Evolutionary conservation across 2,329 filamentous ascomycete genomes (phyloP).

Genomic region (Phialophora expanda): DNA sequence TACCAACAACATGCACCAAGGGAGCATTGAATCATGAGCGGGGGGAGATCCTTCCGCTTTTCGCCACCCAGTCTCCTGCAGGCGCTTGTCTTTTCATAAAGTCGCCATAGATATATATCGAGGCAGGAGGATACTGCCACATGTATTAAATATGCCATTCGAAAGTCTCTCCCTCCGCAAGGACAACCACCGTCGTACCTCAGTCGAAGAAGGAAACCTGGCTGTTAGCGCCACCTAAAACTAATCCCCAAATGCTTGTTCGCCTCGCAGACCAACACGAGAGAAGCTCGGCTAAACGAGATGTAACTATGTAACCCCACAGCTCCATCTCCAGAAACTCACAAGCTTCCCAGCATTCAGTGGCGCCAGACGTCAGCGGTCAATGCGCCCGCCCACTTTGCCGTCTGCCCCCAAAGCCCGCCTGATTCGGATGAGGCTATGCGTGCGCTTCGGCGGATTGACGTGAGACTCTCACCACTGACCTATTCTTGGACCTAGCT

Average conservation of each 20-base stretch:
- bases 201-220: not conserved
- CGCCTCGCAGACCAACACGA: not conserved
- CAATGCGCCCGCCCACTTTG: not conserved
- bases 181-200: not conserved
- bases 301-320: slow-evolving; percentile 4
- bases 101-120: not conserved
- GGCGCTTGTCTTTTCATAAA: not conserved
- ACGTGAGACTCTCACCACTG: slow-evolving; percentile 32
- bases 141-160: not conserved
- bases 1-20: not conserved
- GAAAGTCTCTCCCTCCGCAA: not conserved
- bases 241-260: not conserved
- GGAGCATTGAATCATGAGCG: not conserved
- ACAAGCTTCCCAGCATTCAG: not conserved
- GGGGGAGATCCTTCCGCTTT: not conserved
- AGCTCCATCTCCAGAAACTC: slow-evolving; percentile 4
- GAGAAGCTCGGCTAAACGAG: not conserved
- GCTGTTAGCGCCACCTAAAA: not conserved
- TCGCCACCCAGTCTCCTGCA: not conserved
- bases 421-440: not conserved
- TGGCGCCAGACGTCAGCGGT: slow-evolving; percentile 1
- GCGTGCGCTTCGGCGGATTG: not conserved
- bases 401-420: not conserved
- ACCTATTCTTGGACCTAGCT: slow-evolving; percentile 19
- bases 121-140: not conserved